These are phyloP conservation scores for Rhododendron kiyosumense DNA, from an alignment of 148 eudicot species.

Conservation along the genomic window DNA sequence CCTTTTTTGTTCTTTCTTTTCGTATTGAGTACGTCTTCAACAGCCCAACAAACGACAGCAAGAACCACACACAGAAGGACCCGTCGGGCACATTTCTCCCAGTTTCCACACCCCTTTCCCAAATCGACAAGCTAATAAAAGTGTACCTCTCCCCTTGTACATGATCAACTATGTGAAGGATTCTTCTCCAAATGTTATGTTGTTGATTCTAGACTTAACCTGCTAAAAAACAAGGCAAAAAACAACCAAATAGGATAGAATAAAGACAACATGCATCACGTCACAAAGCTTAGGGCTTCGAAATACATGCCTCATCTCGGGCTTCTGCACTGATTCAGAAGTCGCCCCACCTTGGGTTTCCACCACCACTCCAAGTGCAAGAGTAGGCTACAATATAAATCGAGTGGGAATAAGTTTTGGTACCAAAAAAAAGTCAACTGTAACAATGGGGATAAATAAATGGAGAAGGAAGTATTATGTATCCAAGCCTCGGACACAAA, in stretches of 20 bases:
- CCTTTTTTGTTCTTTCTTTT: neutral
- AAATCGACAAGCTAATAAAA: neutral
- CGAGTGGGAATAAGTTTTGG: neutral
- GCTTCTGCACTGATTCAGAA: slow-evolving; percentile 41
- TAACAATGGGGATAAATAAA: neutral
- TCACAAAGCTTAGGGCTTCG: slow-evolving; percentile 14
- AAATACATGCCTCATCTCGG: slow-evolving; percentile 58
- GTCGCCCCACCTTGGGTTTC: slow-evolving; percentile 54
- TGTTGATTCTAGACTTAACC: slow-evolving; percentile 38
- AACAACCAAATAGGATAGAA: slow-evolving; percentile 28
- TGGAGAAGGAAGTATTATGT: slow-evolving; percentile 10
- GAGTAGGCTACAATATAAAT: slow-evolving; percentile 36
- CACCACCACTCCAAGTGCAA: slow-evolving; percentile 42
- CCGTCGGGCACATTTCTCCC: neutral
- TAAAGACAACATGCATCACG: slow-evolving; percentile 33
- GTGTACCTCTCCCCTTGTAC: neutral
- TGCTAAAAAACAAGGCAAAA: slow-evolving; percentile 23
- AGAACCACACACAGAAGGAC: neutral
- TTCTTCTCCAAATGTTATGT: slow-evolving; percentile 12
- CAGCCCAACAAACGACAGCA: neutral
- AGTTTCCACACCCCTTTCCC: neutral
- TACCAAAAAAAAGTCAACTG: neutral
- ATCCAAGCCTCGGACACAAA: slow-evolving; percentile 18
- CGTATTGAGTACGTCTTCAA: neutral
- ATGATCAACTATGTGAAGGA: neutral